Conservation (phyloP, 768 basidiomycete genomes). For the Russula sp. region DNA sequence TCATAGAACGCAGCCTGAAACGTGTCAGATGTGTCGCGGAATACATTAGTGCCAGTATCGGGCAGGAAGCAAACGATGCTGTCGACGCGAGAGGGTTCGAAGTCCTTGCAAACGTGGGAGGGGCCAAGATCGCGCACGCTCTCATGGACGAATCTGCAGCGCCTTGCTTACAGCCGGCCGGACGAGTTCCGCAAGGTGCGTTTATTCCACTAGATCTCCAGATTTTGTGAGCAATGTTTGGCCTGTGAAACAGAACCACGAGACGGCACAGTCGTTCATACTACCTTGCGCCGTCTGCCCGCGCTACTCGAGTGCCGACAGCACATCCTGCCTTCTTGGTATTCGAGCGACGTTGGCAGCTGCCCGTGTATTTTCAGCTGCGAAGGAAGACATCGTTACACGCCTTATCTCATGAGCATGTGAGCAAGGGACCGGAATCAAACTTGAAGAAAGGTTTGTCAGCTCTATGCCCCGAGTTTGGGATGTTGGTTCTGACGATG, state of each 20-base stretch:
- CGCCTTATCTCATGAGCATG: slow-evolving; percentile 39
- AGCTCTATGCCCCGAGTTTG: not conserved
- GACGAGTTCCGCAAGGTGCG: slow-evolving; percentile 82
- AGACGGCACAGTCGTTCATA: slow-evolving; percentile 82
- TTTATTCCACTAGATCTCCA: not conserved
- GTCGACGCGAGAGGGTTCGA: slow-evolving; percentile 49
- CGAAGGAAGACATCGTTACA: slow-evolving; percentile 87
- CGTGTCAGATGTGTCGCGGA: slow-evolving; percentile 75
- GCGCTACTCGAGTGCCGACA: slow-evolving; percentile 65
- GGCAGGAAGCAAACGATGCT: slow-evolving; percentile 22
- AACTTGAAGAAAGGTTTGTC: slow-evolving; percentile 33
- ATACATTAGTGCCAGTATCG: slow-evolving; percentile 46
- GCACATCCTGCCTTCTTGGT: slow-evolving; percentile 57
- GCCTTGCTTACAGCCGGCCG: slow-evolving; percentile 82
- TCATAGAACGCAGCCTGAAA: slow-evolving; percentile 67
- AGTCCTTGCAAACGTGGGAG: slow-evolving; percentile 82
- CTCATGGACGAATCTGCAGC: slow-evolving; percentile 75
- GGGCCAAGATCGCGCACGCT: slow-evolving; percentile 74
- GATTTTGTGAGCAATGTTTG: not conserved
- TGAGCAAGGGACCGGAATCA: slow-evolving; percentile 33
- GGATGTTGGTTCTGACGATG: not conserved
- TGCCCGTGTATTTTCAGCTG: slow-evolving; percentile 94
- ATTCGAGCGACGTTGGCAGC: slow-evolving; percentile 88
- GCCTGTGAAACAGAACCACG: slow-evolving; percentile 56
- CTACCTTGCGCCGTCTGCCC: slow-evolving; percentile 66